phyloP scores from a whole-genome alignment of 345 rosid genomes.

The Salix caprea region DNA sequence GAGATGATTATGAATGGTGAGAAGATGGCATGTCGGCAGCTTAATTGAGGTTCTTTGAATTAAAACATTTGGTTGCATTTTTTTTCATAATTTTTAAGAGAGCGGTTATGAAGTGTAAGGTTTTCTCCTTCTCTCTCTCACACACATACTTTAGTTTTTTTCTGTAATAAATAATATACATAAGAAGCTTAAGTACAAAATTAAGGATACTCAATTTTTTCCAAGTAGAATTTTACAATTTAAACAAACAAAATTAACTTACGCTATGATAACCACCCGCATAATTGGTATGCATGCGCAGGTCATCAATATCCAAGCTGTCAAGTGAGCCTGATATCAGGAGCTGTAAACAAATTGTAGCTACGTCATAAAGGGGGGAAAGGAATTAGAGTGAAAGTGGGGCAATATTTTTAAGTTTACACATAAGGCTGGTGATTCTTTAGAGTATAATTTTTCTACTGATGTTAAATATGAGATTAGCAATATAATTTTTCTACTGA shows the following conservation, averaged over 20 bases:
- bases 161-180: background rate
- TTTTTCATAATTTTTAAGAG: background rate
- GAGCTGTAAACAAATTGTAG: slow-evolving; percentile 51
- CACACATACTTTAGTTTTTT: background rate
- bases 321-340: slow-evolving; percentile 95
- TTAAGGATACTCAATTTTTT: background rate
- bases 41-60: background rate
- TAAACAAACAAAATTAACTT: slow-evolving; percentile 19
- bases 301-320: slow-evolving; percentile 93
- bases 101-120: background rate
- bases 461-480: background rate
- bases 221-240: background rate
- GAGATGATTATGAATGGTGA: background rate
- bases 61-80: background rate
- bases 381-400: too few relatives aligned
- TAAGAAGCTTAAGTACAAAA: background rate
- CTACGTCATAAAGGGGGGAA: background rate
- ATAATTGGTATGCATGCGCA: slow-evolving; percentile 69
- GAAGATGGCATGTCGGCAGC: background rate
- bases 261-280: slow-evolving; percentile 89
- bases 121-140: background rate
- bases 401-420: background rate
- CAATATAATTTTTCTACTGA: background rate
- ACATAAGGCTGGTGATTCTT: background rate
- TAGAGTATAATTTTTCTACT: background rate